These are phyloP conservation scores for Spirogloea muscicola DNA, from an alignment of 139 green algal genomes.

Conservation along the genomic window DNA sequence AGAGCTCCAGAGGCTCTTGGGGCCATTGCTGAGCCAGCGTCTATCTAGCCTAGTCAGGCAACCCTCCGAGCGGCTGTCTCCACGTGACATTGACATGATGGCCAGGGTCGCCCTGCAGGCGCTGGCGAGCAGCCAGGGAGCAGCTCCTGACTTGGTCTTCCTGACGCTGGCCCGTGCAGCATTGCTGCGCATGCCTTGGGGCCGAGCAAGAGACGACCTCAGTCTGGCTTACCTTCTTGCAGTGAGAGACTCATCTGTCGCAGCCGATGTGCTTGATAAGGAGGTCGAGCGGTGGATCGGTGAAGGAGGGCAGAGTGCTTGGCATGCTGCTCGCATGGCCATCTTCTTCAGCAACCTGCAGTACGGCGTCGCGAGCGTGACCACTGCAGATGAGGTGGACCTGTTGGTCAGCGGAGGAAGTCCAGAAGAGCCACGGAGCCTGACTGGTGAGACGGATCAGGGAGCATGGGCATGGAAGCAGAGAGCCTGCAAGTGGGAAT, in stretches of 20 bases:
- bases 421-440: too few relatives aligned
- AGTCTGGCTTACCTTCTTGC: constrained; percentile 16
- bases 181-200: not conserved
- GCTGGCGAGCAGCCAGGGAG: constrained; percentile 16
- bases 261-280: constrained; percentile 2
- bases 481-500: not conserved
- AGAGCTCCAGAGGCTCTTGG: too few relatives aligned
- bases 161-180: constrained; percentile 1
- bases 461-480: not conserved
- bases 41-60: too few relatives aligned
- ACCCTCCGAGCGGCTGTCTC: not conserved
- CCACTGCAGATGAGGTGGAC: not conserved
- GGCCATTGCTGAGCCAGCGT: too few relatives aligned
- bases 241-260: not conserved
- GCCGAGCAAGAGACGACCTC: constrained; percentile 1
- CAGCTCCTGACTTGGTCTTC: constrained; percentile 13
- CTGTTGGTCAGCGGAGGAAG: too few relatives aligned
- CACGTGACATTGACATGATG: not conserved
- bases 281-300: constrained; percentile 7
- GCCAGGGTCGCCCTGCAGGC: constrained; percentile 10
- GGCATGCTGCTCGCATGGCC: constrained; percentile 10
- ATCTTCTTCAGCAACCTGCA: constrained; percentile 16
- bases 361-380: not conserved
- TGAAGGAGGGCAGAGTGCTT: not conserved
- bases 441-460: not conserved